These are phyloP conservation scores for Angophora floribunda DNA, from an alignment of 345 rosid species.

Conservation along the genomic window DNA sequence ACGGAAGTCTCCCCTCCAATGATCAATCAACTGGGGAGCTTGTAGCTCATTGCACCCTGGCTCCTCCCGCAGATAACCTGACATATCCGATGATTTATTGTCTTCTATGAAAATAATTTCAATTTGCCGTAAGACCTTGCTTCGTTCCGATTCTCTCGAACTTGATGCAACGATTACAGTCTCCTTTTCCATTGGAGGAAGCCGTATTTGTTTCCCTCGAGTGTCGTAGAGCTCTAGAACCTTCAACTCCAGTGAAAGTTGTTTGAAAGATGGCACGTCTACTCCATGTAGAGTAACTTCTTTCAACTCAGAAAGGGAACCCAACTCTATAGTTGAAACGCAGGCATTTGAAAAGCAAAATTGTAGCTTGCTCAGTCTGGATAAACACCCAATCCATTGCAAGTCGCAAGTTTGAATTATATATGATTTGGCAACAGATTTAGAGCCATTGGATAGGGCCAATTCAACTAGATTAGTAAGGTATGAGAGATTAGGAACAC, in stretches of 20 bases:
- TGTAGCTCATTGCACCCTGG: neutral
- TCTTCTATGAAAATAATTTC: no score
- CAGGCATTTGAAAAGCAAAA: neutral
- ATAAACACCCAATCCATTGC: no score
- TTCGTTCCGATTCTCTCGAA: neutral
- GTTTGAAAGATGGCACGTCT: neutral
- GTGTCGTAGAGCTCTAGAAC: neutral
- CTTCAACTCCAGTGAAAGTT: accelerated
- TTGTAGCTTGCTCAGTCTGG: accelerated
- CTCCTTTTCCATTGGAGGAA: neutral
- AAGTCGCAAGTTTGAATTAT: neutral
- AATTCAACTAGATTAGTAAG: neutral
- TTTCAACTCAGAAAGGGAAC: neutral
- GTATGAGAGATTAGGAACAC: neutral
- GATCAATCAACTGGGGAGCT: neutral
- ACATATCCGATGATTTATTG: no score
- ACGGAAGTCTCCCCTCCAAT: accelerated
- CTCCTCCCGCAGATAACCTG: no score
- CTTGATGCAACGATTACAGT: no score
- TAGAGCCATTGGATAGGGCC: accelerated
- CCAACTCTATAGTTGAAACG: accelerated
- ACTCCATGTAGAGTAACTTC: accelerated
- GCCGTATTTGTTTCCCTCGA: neutral
- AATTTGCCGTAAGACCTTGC: accelerated
- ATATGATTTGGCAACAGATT: accelerated